These are phyloP conservation scores for Eustoma russellianum DNA, from an alignment of 257 asterid species.

Conservation along the genomic window DNA sequence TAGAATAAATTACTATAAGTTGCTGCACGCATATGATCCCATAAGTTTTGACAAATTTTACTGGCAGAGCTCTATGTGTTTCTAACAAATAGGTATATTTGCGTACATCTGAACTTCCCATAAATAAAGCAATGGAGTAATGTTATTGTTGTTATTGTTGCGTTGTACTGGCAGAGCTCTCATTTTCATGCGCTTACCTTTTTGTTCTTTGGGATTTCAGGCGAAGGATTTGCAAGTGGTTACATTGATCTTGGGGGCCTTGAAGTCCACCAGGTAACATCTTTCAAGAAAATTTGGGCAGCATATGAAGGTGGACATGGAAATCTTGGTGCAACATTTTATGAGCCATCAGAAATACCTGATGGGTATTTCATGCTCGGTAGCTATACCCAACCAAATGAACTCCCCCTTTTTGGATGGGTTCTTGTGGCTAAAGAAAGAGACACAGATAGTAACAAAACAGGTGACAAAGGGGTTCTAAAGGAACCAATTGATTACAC, in stretches of 20 bases:
- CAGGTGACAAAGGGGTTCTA: neutral
- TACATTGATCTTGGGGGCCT: conserved; percentile 32
- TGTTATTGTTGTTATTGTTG: too few species aligned
- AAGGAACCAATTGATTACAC: conserved; percentile 12
- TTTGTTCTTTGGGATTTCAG: conserved; percentile 1
- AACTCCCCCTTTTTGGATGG: conserved; percentile 21
- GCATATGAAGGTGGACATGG: conserved; percentile 24
- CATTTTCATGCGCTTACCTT: neutral
- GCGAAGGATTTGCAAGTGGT: conserved; percentile 22
- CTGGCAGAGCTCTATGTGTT: too few species aligned
- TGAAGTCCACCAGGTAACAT: conserved; percentile 16
- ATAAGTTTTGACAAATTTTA: too few species aligned
- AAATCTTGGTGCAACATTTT: conserved; percentile 24
- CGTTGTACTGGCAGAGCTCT: too few species aligned
- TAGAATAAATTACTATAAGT: neutral
- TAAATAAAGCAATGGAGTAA: too few species aligned
- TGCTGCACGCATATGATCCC: too few species aligned
- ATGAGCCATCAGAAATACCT: conserved; percentile 21
- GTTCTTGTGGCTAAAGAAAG: conserved; percentile 22
- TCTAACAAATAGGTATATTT: too few species aligned
- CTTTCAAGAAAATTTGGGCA: conserved; percentile 24
- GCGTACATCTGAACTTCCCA: too few species aligned
- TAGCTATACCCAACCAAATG: conserved; percentile 22
- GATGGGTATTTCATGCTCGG: conserved; percentile 27
- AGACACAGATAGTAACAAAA: neutral